Percentiles rank a stretch among this genome's conserved stretches.
Conservation (phyloP, 768 basidiomycete genomes). For the Mycena vitilis region DNA sequence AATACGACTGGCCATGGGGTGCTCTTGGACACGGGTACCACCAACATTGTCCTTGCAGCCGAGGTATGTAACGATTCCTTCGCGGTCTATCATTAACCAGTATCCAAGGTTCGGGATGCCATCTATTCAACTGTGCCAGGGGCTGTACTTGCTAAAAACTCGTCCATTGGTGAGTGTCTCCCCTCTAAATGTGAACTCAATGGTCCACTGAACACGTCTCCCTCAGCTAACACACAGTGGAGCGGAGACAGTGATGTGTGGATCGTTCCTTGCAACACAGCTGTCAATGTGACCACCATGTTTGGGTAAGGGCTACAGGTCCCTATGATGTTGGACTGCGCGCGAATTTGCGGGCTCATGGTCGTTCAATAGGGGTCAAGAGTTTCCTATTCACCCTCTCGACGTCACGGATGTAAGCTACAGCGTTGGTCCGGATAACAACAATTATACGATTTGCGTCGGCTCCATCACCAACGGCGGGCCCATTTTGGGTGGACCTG, state of each 20-base stretch:
- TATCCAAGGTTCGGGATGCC: slow-evolving; percentile 40
- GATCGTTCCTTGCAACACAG: slow-evolving; percentile 10
- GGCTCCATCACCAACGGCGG: slow-evolving; percentile 5
- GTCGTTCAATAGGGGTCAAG: not conserved
- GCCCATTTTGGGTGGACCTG: not conserved
- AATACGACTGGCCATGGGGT: slow-evolving; percentile 42
- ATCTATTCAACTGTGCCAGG: slow-evolving; percentile 10
- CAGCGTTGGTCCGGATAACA: not conserved
- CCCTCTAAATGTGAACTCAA: not conserved
- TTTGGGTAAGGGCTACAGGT: slow-evolving; percentile 14
- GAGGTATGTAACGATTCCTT: slow-evolving; percentile 27
- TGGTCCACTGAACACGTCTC: not conserved
- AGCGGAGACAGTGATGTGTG: not conserved
- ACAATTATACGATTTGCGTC: slow-evolving; percentile 7
- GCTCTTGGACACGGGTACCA: slow-evolving; percentile 59
- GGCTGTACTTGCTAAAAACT: not conserved
- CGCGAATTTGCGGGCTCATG: slow-evolving; percentile 1
- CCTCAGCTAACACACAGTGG: slow-evolving; percentile 2
- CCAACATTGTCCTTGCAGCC: slow-evolving; percentile 49
- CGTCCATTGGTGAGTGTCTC: slow-evolving; percentile 1
- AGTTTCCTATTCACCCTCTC: slow-evolving; percentile 9
- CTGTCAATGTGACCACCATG: not conserved
- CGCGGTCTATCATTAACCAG: too few relatives aligned
- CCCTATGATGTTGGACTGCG: slow-evolving; percentile 29
- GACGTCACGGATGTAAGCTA: slow-evolving; percentile 1